Conservation (phyloP, 1,139 yeast genomes). For the Sugiyamaella japonica region DNA sequence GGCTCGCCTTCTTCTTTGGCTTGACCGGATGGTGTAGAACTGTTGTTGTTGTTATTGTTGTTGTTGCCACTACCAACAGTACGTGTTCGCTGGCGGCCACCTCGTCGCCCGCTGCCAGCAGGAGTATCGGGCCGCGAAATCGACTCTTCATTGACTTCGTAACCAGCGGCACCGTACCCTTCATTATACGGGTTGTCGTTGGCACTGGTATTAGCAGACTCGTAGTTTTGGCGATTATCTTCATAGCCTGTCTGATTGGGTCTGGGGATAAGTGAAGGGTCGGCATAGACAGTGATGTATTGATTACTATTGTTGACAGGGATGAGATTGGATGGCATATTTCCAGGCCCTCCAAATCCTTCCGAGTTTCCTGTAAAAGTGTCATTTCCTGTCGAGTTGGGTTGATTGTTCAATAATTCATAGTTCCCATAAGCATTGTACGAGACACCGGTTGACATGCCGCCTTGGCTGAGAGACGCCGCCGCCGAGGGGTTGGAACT, state of each 20-base stretch:
- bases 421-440: conserved; percentile 5
- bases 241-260: not conserved
- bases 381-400: not conserved
- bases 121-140: conserved; percentile 28
- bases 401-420: not conserved
- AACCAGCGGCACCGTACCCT: conserved; percentile 12
- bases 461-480: not conserved
- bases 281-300: not conserved
- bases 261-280: not conserved
- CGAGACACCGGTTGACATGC: not conserved
- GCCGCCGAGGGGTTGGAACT: not conserved
- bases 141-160: conserved; percentile 3
- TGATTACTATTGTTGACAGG: not conserved
- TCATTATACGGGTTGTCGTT: conserved; percentile 13
- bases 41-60: not conserved
- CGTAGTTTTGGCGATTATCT: not conserved
- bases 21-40: not conserved
- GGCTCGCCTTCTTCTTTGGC: conserved; percentile 52
- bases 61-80: conserved; percentile 4
- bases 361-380: not conserved
- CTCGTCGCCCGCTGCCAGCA: conserved; percentile 19
- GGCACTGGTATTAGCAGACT: conserved; percentile 3
- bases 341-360: not conserved
- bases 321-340: not conserved
- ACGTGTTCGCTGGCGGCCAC: conserved; percentile 21